Evolutionary conservation across 805 yeast genomes (phyloP), one percentile per base, ranked within the genome.

Genomic region (Spathaspora arborariae): DNA sequence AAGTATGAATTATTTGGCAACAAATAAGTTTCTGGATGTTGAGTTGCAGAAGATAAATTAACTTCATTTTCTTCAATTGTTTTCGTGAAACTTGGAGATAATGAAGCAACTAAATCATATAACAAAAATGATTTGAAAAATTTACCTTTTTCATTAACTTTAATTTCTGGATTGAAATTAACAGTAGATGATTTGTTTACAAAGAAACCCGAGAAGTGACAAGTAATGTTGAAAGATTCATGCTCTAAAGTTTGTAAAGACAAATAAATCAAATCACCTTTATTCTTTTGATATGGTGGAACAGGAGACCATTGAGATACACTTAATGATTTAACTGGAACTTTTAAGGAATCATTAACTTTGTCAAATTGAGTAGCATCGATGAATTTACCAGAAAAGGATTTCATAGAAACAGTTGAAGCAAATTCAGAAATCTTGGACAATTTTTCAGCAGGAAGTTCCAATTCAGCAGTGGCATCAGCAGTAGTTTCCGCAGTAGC

Each of bases 291-390:
- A 44, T 72, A 67, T 15, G 84, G 71, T 24, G 92, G 84, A 11
- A 89, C 89, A 3, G 97, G 96, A 53, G 87, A 84, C 94, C 96
- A 92, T 45, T 80, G 79, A 11, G 96, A 87, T 42, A 89, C 62
- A 45, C 70, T 60, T 41, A 81, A 65, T 0, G 78, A 68, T 53
- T 74, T 78, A 50, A 94, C 67, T 7, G 92, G 85, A 18, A 76
- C 68, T 33, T 63, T 57, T 43, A 72, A 54, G 39, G 56, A 49
- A 27, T 53, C 53, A 39, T 58, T 57, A 13, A 68, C 52, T 11
- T 64, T 56, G 20, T 63, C 60, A 15, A 65, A 64, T 4, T 59
- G 55, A 2, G 76, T 68, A 45, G 62, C 57, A 2, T 48, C 45
- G 39, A 44, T 47, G 39, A 59, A 42, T 39, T 55, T 47, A 30